phyloP scores from a whole-genome alignment of 441 rosid species.

The Populus trichocarpa region DNA sequence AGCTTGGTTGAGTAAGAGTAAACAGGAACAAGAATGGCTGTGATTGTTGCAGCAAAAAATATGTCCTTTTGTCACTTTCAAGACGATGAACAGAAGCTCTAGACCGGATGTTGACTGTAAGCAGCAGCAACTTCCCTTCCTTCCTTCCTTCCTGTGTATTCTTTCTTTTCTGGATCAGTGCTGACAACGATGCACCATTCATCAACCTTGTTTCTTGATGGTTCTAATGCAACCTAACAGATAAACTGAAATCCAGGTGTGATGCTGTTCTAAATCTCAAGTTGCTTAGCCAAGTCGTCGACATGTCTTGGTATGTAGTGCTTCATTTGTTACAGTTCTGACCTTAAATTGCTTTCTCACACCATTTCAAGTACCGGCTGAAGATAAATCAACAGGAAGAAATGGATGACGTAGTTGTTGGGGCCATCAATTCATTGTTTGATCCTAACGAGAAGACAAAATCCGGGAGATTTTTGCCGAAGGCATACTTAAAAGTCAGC shows the following conservation, averaged over 20 bases:
- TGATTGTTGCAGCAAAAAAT: slow-evolving; percentile 38
- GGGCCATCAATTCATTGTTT: slow-evolving; percentile 61
- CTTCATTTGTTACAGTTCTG: slow-evolving; percentile 34
- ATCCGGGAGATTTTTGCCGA: slow-evolving; percentile 71
- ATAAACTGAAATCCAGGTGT: slow-evolving; percentile 33
- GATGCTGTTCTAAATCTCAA: slow-evolving; percentile 11
- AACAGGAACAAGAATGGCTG: slow-evolving; percentile 33
- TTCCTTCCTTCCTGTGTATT: not conserved
- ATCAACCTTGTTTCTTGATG: not conserved
- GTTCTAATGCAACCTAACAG: slow-evolving; percentile 24
- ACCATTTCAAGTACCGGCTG: slow-evolving; percentile 42
- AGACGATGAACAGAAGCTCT: slow-evolving; percentile 14
- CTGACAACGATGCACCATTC: not conserved
- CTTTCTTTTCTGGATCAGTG: not conserved
- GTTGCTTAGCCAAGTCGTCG: slow-evolving; percentile 43
- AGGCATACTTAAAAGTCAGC: slow-evolving; percentile 82
- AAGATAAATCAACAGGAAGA: slow-evolving; percentile 41
- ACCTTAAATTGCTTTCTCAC: slow-evolving; percentile 24
- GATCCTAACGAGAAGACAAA: slow-evolving; percentile 76
- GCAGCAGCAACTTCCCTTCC: not conserved
- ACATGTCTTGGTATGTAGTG: slow-evolving; percentile 27
- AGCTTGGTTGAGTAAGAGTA: not conserved
- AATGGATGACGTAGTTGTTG: slow-evolving; percentile 52
- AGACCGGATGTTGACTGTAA: slow-evolving; percentile 26
- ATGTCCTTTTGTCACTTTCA: slow-evolving; percentile 21